These are phyloP conservation scores for Serendipita sp. DNA, from an alignment of 768 basidiomycete species.

Conservation along the genomic window DNA sequence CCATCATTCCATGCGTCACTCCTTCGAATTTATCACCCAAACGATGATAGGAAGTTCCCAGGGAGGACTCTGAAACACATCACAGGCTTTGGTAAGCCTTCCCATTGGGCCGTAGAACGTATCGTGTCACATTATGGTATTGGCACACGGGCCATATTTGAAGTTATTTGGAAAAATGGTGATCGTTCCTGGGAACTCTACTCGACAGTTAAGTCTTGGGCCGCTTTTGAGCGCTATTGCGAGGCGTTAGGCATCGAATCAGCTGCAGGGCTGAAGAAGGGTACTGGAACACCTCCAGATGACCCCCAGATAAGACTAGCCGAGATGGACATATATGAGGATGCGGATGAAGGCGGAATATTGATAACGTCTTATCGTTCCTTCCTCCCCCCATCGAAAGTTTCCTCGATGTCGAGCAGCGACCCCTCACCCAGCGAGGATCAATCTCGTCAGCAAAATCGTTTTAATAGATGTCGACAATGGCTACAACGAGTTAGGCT, in stretches of 20 bases:
- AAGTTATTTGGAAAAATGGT: constrained; percentile 21
- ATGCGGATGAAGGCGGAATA: no score
- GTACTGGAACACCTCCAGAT: background rate
- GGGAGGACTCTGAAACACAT: constrained; percentile 15
- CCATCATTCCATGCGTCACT: constrained; percentile 23
- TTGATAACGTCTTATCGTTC: no score
- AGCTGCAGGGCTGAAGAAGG: constrained; percentile 1
- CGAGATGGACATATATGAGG: no score
- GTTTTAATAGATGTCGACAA: no score
- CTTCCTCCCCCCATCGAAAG: no score
- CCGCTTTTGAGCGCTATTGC: constrained; percentile 17
- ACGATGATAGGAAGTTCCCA: constrained; percentile 25
- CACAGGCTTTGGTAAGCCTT: constrained; percentile 13
- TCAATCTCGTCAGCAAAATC: no score
- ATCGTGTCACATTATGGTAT: constrained; percentile 17
- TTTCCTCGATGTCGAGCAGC: no score
- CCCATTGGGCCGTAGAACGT: constrained; percentile 17
- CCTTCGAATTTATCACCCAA: constrained; percentile 17
- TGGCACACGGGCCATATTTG: constrained; percentile 16
- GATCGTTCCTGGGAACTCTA: constrained; percentile 23
- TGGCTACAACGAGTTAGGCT: no score
- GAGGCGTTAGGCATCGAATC: constrained; percentile 16
- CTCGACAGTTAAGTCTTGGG: constrained; percentile 12
- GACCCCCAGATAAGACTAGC: background rate
- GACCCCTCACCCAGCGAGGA: no score